phyloP scores from a whole-genome alignment of 176 grass and related monocot genomes.

The Bolboschoenus planiculmis region DNA sequence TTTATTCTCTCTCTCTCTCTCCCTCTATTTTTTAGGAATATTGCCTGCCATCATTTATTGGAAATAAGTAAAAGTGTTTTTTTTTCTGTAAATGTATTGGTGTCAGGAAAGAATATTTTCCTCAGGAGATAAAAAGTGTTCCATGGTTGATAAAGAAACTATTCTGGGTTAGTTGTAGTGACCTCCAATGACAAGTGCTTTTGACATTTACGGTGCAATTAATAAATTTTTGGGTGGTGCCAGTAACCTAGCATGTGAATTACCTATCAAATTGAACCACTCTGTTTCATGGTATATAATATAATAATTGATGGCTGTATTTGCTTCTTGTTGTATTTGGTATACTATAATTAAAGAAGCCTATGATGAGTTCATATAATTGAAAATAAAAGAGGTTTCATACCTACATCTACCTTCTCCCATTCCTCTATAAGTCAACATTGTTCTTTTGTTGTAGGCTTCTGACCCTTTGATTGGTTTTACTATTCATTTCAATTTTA shows the following conservation, averaged over 20 bases:
- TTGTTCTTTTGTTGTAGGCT: neutral
- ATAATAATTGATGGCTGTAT: neutral
- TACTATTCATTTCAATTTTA: neutral
- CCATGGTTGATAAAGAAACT: neutral
- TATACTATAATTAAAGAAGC: slow-evolving; percentile 1
- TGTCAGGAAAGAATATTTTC: neutral
- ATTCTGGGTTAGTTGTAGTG: neutral
- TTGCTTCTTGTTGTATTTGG: neutral
- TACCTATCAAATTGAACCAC: neutral
- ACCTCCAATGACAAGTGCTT: neutral
- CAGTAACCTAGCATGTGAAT: neutral
- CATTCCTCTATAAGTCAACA: neutral
- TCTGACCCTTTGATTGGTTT: neutral
- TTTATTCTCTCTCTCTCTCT: neutral
- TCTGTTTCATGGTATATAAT: neutral
- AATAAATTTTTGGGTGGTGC: neutral
- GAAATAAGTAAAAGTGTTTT: neutral
- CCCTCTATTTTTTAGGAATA: no score
- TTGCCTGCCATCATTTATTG: neutral
- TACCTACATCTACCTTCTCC: neutral
- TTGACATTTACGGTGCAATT: neutral
- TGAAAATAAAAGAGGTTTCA: neutral
- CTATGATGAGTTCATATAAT: neutral
- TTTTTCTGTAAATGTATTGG: neutral
- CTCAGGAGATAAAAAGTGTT: neutral